Conservation (phyloP, 495 filamentous ascomycete genomes). For the Aspergillus bridgeri region DNA sequence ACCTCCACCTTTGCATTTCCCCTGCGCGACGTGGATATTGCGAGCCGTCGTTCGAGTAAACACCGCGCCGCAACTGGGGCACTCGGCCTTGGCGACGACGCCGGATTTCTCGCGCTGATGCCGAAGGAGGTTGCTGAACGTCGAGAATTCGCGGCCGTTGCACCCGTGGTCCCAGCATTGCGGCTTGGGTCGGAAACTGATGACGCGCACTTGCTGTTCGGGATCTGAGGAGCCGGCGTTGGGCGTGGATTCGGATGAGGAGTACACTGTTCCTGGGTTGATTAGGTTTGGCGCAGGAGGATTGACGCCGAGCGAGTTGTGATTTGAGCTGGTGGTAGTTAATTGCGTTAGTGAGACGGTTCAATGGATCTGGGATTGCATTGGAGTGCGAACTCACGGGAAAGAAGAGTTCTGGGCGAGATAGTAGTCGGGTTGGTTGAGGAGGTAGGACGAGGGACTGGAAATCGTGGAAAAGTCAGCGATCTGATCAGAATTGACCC, state of each 20-base stretch:
- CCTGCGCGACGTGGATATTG: slow-evolving; percentile 83
- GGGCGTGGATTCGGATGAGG: slow-evolving; percentile 27
- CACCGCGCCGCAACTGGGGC: slow-evolving; percentile 83
- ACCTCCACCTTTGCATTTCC: slow-evolving; percentile 71
- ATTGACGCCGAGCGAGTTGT: slow-evolving; percentile 23
- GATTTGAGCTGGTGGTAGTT: slow-evolving; percentile 16
- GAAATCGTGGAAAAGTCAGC: slow-evolving; percentile 1
- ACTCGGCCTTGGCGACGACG: slow-evolving; percentile 79
- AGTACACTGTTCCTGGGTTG: slow-evolving; percentile 28
- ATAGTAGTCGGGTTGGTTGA: slow-evolving; percentile 32
- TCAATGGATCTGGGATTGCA: background rate
- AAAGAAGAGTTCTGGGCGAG: slow-evolving; percentile 24
- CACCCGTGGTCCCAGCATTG: slow-evolving; percentile 97
- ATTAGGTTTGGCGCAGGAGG: slow-evolving; percentile 30
- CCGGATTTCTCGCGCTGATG: slow-evolving; percentile 95
- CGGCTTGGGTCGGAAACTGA: slow-evolving; percentile 76
- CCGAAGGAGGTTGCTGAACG: slow-evolving; percentile 88
- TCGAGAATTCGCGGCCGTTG: slow-evolving; percentile 90
- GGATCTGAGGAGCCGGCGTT: slow-evolving; percentile 23
- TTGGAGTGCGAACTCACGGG: slow-evolving; percentile 17
- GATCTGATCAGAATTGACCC: background rate
- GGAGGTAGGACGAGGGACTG: slow-evolving; percentile 22
- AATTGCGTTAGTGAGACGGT: slow-evolving; percentile 2
- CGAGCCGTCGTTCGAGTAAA: slow-evolving; percentile 89
- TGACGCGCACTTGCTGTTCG: slow-evolving; percentile 60